Conservation (phyloP, 495 filamentous ascomycete genomes). For the Talaromyces stipitatus region DNA sequence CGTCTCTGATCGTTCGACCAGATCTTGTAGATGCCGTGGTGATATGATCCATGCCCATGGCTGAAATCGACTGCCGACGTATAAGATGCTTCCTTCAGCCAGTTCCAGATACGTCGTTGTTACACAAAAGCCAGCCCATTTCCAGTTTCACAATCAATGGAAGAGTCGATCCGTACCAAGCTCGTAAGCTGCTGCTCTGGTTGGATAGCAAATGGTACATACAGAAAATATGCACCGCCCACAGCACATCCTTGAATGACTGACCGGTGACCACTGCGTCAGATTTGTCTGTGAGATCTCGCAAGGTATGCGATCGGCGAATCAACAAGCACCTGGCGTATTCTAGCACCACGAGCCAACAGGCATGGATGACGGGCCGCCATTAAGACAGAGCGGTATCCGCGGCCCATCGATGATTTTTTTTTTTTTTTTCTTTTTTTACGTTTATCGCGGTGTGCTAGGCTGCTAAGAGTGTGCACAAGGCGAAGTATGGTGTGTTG, state of each 20-base stretch:
- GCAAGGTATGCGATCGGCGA: constrained; percentile 5
- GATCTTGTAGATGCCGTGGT: background rate
- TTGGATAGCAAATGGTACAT: background rate
- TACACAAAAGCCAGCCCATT: background rate
- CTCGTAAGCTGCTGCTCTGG: background rate
- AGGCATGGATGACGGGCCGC: background rate
- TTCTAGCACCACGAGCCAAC: constrained; percentile 3
- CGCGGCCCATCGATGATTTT: constrained; percentile 4
- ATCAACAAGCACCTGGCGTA: constrained; percentile 4
- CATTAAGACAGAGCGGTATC: constrained; percentile 3
- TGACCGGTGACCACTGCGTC: background rate
- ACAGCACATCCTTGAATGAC: background rate
- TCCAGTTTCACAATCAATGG: background rate
- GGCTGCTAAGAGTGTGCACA: background rate
- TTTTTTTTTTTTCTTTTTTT: background rate
- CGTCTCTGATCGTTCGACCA: background rate
- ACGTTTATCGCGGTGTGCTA: background rate
- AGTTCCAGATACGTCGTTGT: background rate
- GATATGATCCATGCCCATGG: background rate
- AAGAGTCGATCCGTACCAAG: background rate
- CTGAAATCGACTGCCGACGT: background rate
- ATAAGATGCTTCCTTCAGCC: background rate
- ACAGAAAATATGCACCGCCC: background rate
- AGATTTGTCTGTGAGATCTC: background rate
- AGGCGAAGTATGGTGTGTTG: background rate